A percentile compares a stretch with the other conserved stretches of the same genome.
These are phyloP conservation scores for Aspergillus mulundensis DNA, from an alignment of 495 filamentous ascomycete genomes.

Conservation along the genomic window DNA sequence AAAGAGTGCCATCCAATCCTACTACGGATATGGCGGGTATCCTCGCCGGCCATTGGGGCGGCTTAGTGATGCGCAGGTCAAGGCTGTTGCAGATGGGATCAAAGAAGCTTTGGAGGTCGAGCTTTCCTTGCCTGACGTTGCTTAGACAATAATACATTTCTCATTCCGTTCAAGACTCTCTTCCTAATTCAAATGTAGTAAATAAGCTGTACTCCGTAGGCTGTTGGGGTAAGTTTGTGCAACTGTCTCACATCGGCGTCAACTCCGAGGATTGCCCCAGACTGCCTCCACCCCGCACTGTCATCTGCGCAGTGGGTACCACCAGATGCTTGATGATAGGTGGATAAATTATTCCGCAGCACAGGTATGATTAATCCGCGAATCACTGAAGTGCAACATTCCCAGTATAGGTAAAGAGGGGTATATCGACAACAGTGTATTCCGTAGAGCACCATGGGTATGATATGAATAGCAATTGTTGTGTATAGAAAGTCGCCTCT, in stretches of 20 bases:
- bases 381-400: background rate
- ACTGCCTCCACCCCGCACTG: background rate
- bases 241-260: conserved; percentile 1
- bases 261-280: conserved; percentile 6
- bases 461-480: no score
- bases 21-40: conserved; percentile 80
- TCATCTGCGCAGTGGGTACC: no score
- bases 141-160: conserved; percentile 15
- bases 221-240: background rate
- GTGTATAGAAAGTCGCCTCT: no score
- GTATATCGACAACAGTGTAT: background rate
- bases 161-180: background rate
- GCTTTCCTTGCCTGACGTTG: conserved; percentile 40
- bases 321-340: background rate
- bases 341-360: conserved; percentile 6
- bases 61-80: conserved; percentile 49
- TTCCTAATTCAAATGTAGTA: background rate
- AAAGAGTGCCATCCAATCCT: conserved; percentile 76
- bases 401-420: conserved; percentile 4
- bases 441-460: no score
- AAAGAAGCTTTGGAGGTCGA: conserved; percentile 69
- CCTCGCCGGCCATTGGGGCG: conserved; percentile 70
- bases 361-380: conserved; percentile 2
- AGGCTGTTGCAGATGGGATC: conserved; percentile 58
- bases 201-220: background rate